Evolutionary conservation across 345 rosid genomes (phyloP).

Genomic region (Lepidium africanum): DNA sequence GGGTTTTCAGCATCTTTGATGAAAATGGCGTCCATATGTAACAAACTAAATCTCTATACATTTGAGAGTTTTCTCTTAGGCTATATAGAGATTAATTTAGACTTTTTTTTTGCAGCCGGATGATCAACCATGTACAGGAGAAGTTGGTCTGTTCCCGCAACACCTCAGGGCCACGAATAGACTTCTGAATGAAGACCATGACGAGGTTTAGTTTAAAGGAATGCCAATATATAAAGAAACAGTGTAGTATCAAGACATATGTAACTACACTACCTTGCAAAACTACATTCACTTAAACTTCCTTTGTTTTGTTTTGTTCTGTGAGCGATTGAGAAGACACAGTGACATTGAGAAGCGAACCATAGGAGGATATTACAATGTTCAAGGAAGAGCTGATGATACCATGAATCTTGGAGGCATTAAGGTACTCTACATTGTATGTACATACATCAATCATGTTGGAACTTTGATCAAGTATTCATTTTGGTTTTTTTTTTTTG

Average conservation of each 20-base stretch:
- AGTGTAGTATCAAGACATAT: conserved; percentile 28
- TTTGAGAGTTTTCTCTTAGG: neutral
- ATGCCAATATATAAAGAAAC: conserved; percentile 69
- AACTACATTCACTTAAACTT: neutral
- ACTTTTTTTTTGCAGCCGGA: conserved; percentile 47
- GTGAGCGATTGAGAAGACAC: conserved; percentile 82
- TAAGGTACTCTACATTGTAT: conserved; percentile 42
- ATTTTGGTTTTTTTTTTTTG: neutral
- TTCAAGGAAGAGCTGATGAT: conserved; percentile 92
- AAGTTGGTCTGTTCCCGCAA: conserved; percentile 68
- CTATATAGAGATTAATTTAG: neutral
- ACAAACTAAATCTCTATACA: conserved; percentile 7
- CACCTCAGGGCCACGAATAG: conserved; percentile 69
- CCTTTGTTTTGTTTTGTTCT: neutral
- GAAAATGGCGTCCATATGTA: conserved; percentile 65
- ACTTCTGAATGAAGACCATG: conserved; percentile 76
- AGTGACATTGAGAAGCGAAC: conserved; percentile 76
- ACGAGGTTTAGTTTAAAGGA: conserved; percentile 69
- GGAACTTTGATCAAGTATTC: neutral
- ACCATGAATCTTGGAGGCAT: conserved; percentile 99
- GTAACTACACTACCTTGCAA: neutral
- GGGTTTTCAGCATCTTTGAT: conserved; percentile 51
- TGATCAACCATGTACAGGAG: conserved; percentile 71
- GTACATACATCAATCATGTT: neutral
- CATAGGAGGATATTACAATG: conserved; percentile 56